These are phyloP conservation scores for Diplosphaera chodatii DNA, from an alignment of 139 green algal genomes.

Conservation along the genomic window DNA sequence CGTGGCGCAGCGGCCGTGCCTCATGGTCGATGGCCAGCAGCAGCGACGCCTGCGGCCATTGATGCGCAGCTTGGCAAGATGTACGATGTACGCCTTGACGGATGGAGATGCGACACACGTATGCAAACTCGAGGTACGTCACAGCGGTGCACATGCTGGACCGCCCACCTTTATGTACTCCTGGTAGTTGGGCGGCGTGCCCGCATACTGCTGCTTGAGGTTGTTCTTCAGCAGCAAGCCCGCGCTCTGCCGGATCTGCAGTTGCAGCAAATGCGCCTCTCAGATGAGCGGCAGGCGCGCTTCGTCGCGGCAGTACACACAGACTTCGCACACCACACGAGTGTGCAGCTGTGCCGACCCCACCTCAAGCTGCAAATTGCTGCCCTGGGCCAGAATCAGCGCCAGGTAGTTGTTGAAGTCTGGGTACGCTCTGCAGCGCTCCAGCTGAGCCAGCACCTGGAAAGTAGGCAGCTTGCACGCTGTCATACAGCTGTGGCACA, in stretches of 20 bases:
- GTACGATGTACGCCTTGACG: too few relatives aligned
- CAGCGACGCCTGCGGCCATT: constrained; percentile 47
- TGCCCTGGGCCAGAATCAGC: constrained; percentile 71
- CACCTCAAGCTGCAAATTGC: constrained; percentile 66
- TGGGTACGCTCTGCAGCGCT: constrained; percentile 62
- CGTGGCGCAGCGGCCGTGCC: constrained; percentile 67
- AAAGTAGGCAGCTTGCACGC: not conserved
- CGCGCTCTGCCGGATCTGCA: constrained; percentile 82
- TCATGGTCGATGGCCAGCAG: constrained; percentile 58
- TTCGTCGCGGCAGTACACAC: too few relatives aligned
- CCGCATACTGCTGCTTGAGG: constrained; percentile 57
- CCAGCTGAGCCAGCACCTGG: constrained; percentile 79
- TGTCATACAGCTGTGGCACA: not conserved
- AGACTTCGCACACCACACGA: too few relatives aligned
- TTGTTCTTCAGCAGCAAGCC: constrained; percentile 97
- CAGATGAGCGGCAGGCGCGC: too few relatives aligned
- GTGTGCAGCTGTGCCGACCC: too few relatives aligned
- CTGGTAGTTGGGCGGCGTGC: constrained; percentile 39
- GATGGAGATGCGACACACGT: too few relatives aligned
- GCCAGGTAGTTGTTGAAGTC: constrained; percentile 97
- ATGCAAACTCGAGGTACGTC: too few relatives aligned
- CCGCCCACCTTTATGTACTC: constrained; percentile 78
- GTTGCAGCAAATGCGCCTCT: too few relatives aligned
- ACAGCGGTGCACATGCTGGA: too few relatives aligned
- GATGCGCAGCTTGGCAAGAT: too few relatives aligned